A percentile compares a stretch with the other conserved stretches of the same genome.
Evolutionary conservation across 352 stramenopile genomes (phyloP).

Genomic region (Phytophthora pinifolia): DNA sequence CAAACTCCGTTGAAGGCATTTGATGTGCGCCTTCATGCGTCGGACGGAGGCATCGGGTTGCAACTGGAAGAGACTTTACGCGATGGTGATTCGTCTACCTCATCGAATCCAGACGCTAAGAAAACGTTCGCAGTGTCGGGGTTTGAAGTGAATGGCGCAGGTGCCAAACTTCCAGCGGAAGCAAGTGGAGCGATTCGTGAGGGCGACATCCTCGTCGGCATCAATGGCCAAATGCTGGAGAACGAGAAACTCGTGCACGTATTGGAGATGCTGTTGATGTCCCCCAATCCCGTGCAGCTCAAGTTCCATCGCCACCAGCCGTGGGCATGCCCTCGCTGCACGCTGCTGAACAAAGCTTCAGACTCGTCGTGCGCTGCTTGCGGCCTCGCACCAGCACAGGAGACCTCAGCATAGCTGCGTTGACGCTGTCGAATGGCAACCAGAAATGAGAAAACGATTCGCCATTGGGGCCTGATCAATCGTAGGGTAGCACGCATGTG

Average conservation of each 20-base stretch:
- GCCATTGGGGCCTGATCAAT: neutral
- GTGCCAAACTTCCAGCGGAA: conserved; percentile 65
- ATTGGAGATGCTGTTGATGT: conserved; percentile 70
- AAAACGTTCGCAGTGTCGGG: conserved; percentile 50
- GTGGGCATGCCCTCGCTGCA: conserved; percentile 76
- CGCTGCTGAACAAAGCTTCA: conserved; percentile 57
- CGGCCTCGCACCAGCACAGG: conserved; percentile 26
- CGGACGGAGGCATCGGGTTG: conserved; percentile 74
- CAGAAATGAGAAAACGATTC: neutral
- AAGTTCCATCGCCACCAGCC: conserved; percentile 58
- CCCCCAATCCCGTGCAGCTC: conserved; percentile 66
- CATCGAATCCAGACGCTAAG: conserved; percentile 2
- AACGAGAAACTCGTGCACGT: conserved; percentile 52
- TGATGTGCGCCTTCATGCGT: conserved; percentile 60
- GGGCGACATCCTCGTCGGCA: conserved; percentile 60
- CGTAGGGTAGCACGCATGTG: neutral
- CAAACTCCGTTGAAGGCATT: conserved; percentile 40
- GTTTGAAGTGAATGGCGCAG: conserved; percentile 67
- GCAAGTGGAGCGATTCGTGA: conserved; percentile 64
- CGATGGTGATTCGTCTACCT: neutral
- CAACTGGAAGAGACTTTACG: conserved; percentile 41
- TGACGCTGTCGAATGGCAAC: neutral
- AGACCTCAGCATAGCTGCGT: conserved; percentile 8
- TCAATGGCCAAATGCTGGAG: conserved; percentile 54
- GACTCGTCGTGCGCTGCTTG: conserved; percentile 54